Base-by-base conservation (phyloP, 768 basidiomycete species). In the Clitopilus hobsonii region DNA sequence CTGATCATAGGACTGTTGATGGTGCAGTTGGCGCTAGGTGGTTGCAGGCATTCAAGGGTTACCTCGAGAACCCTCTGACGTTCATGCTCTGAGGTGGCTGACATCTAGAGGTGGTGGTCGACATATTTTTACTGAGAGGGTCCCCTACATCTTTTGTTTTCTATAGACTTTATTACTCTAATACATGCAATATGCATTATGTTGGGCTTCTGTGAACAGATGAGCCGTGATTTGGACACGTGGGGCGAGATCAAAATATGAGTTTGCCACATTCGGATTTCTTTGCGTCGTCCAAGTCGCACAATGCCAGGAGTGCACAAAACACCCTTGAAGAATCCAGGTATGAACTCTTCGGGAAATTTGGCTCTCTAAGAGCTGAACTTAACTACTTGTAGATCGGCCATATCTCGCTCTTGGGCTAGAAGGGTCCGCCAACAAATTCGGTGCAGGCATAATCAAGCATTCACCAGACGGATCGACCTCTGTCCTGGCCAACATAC, bases 371-470 rank as follows among this genome's bases (percentile, higher is more conserved):
- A 32, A 30, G n/a, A 28, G 24, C 53, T 60, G 18, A 62, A 45
- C 14, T 22, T n/a, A 26, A 22, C 20, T 29, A 10, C 16, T 8
- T 49, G 16, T 18, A 91, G 89, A 82, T 56, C 78, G 77, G 51
- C 78, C 88, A 14, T 83, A 85, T 65, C 71, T 97, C 20, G 94
- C 96, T n/a, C 82, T 99, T 18, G 97, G 97, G 20, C 84, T 99
- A 29, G 97, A 99, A 71, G 97, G 97, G 13, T 95, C 93, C 16
- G 97, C 97, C 41, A 99, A 99, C 74, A 99, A 99, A 70, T 80
- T 99, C 27, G 97, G 97, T 10, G 91, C 89, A 18, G 97, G 97
- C 8, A 77, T 98, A 49, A 91, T 98, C 70, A 83, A 83, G 61
- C 97, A 99, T 66, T 76, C 78, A 16, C 76, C 82, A 22, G 80